Percentiles rank a stretch among this genome's conserved stretches.
Conservation (phyloP, 2,329 filamentous ascomycete genomes). For the Colletotrichum sp. region DNA sequence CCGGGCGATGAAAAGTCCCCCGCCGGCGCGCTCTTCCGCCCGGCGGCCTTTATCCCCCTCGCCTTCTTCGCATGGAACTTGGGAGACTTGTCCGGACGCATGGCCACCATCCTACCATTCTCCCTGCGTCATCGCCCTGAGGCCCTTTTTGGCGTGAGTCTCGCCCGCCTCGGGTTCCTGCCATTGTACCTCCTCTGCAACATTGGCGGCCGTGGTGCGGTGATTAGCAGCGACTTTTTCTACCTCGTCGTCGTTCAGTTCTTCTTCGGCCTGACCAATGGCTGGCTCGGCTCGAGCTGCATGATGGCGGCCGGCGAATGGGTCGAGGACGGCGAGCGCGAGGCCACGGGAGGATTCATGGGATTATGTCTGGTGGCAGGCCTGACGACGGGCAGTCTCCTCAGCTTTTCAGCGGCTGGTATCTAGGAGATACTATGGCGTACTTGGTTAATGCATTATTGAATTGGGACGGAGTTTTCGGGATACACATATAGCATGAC, state of each 20-base stretch:
- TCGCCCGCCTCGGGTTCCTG: slow-evolving; percentile 73
- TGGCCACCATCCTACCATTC: slow-evolving; percentile 64
- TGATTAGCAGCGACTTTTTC: slow-evolving; percentile 81
- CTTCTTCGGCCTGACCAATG: slow-evolving; percentile 83
- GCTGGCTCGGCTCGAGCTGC: slow-evolving; percentile 82
- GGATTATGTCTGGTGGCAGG: slow-evolving; percentile 86
- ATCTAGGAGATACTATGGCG: slow-evolving; percentile 33
- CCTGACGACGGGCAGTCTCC: slow-evolving; percentile 81
- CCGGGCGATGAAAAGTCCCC: slow-evolving; percentile 28
- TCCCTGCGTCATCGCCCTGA: slow-evolving; percentile 67
- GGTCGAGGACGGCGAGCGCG: slow-evolving; percentile 82
- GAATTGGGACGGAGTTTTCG: not conserved
- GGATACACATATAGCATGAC: not conserved
- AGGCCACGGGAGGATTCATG: slow-evolving; percentile 95
- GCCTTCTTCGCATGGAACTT: slow-evolving; percentile 93
- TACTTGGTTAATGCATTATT: not conserved
- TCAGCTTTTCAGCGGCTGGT: slow-evolving; percentile 78
- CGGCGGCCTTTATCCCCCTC: slow-evolving; percentile 84
- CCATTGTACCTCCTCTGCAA: slow-evolving; percentile 93
- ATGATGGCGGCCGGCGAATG: slow-evolving; percentile 91
- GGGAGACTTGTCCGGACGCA: slow-evolving; percentile 81
- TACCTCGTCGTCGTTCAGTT: slow-evolving; percentile 86
- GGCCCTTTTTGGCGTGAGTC: slow-evolving; percentile 69
- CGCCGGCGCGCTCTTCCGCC: slow-evolving; percentile 62
- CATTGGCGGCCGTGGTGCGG: slow-evolving; percentile 75